Evolutionary conservation across 768 basidiomycete species (phyloP), one percentile per base, ranked within the genome.

Genomic region (Russula olivacea): DNA sequence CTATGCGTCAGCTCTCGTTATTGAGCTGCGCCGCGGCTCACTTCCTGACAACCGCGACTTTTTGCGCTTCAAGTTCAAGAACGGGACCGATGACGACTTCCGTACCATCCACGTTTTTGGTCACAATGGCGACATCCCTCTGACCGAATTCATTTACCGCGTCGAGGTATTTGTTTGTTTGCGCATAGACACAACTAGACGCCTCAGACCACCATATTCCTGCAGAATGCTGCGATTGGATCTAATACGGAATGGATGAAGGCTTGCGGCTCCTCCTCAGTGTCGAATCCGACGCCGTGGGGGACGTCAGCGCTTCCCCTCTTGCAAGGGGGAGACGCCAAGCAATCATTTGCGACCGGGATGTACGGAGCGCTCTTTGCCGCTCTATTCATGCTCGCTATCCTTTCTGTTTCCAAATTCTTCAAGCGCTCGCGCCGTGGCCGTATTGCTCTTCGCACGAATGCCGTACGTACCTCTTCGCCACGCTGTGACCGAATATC

Each of bases 81-180:
- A 92, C 74, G 91, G 90, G 54, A 89, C 90, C 57, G 65, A 74
- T 56, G 77, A 77, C 61, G 75, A 77, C 71, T 91, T 88, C 79
- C 72, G 80, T 68, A 84, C 83, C 63, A 74, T 89, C 72, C 83
- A 89, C 68, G 85, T 84, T 71, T 91, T 90, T 73, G 87, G 85
- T 63, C 84, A 87, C 77, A 78, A 81, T 61, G 77, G 83, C 60
- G 90, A 91, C 70, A 87, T 92, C 69, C 86, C 89, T 54, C 78
- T 91, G 70, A 90, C 89, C 15, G 88, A 91, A 71, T 91, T 92
- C 78, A 87, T 91, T 73, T 89, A 90, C 79, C 82, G 86, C 60
- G 79, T 86, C 59, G 86, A 91, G 82, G 89, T 88, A 71, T 19
- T 48, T 49, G 76, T 73, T 17, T 58, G 17, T 30, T 21, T 28